Percentiles rank a stretch among this genome's conserved stretches.
Evolutionary conservation across 2,329 filamentous ascomycete genomes (phyloP).

Genomic region (Penicillium aurantiogriseum): DNA sequence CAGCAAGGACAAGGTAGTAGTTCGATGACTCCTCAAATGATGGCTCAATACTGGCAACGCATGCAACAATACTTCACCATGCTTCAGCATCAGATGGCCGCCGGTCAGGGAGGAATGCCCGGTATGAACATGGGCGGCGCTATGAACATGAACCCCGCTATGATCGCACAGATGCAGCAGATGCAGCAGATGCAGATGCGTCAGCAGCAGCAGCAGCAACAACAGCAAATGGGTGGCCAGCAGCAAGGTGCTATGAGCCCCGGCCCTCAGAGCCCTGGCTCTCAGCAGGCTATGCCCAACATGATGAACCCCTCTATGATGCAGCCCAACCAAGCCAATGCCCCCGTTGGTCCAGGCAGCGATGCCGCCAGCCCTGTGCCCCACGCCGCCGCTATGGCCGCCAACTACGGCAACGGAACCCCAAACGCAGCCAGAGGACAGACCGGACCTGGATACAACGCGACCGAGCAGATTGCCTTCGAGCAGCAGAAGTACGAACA

Average conservation of each 20-base stretch:
- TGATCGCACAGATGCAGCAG: constrained; percentile 72
- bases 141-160: constrained; percentile 76
- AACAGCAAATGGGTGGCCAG: constrained; percentile 63
- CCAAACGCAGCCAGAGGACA: constrained; percentile 28
- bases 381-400: constrained; percentile 48
- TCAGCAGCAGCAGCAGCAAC: constrained; percentile 38
- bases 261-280: constrained; percentile 37
- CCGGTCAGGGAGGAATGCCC: constrained; percentile 44
- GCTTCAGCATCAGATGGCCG: constrained; percentile 88
- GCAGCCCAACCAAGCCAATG: constrained; percentile 45
- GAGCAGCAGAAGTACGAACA: constrained; percentile 78
- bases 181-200: constrained; percentile 54
- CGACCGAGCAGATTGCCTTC: constrained; percentile 70
- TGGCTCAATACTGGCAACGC: constrained; percentile 97
- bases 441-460: constrained; percentile 59
- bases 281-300: constrained; percentile 57
- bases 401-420: constrained; percentile 38
- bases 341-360: constrained; percentile 8
- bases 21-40: constrained; percentile 91
- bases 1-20: constrained; percentile 47
- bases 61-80: constrained; percentile 97
- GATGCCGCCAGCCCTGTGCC: constrained; percentile 48
- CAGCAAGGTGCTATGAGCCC: constrained; percentile 38
- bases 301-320: constrained; percentile 72
- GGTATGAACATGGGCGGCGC: constrained; percentile 59